Evolutionary conservation across 768 basidiomycete species (phyloP).

Genomic region (Ramaria sp.): DNA sequence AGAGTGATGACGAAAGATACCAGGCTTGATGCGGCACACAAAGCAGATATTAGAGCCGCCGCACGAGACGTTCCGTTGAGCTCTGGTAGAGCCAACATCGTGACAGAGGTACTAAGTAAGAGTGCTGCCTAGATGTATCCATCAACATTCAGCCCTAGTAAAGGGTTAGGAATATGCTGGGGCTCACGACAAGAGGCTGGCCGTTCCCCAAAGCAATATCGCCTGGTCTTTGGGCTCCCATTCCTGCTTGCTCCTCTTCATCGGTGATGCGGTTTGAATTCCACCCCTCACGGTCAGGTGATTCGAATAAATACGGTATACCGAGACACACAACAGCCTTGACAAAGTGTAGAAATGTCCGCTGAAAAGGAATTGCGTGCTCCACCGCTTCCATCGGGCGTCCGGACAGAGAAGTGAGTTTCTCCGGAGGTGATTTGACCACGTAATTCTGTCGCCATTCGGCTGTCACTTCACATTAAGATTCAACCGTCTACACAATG

Average conservation of each 20-base stretch:
- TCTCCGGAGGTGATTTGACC: neutral
- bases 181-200: constrained; percentile 8
- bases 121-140: constrained; percentile 52
- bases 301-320: constrained; percentile 67
- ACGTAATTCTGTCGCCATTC: constrained; percentile 65
- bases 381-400: neutral
- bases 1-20: constrained; percentile 57
- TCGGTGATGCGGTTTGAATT: constrained; percentile 17
- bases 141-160: neutral
- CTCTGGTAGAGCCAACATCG: constrained; percentile 70
- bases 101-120: constrained; percentile 71
- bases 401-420: neutral
- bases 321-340: constrained; percentile 62
- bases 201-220: constrained; percentile 53
- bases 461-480: constrained; percentile 24
- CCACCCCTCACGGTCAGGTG: constrained; percentile 11
- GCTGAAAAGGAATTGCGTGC: constrained; percentile 26
- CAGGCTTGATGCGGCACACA: constrained; percentile 63
- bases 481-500: neutral
- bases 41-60: constrained; percentile 55
- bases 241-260: constrained; percentile 40
- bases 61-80: constrained; percentile 53
- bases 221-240: constrained; percentile 24
- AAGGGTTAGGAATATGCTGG: neutral
- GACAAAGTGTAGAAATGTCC: constrained; percentile 45